Base-by-base conservation (phyloP, 768 basidiomycete genomes). In the Gelatoporia subvermispora region DNA sequence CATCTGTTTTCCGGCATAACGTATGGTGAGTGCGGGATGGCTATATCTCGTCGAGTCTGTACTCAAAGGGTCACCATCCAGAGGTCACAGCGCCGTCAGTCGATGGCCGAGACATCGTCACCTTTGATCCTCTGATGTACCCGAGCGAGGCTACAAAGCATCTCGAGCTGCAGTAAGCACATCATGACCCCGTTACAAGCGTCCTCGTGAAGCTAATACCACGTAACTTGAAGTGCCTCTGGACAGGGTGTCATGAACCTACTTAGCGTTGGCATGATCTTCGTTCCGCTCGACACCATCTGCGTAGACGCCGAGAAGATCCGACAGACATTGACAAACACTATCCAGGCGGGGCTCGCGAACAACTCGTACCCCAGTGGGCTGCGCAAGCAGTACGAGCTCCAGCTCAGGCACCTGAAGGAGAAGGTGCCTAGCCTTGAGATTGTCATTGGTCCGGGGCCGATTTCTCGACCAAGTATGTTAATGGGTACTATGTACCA, bases 321-420 rank as follows among this genome's bases (percentile, higher is more conserved):
- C 15, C 45, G 37, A 10, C 18, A 18, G 5, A 41, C 38, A 8
- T 9, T 41, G 16, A 13, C 38, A 3, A 51, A 54, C 1, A 51
- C 60, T 18, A 51, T 54, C 25, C 31, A 31, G 43, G 59, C 25
- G 48, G 65, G 31, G 0, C 54, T 61, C 3, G 49, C 57, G 15
- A 53, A 47, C 2, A 24, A 20, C 11, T 15, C 13, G 11, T 23
- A 35, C 9, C 7, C 24, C 1, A 43, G 45, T 5, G 60, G 55
- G 0, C 39, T 59, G 2, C 36, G 17, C 22, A 56, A 59, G 34
- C 60, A 61, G 31, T 57, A 49, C 36, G 28, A 48, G 36, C 22
- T 57, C n/a, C 58, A 59, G 43, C 36, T 53, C 20, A 35, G 41
- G 17, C 48, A 37, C 5, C 24, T 56, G 15, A 34, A 45, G 25